Base-by-base conservation (phyloP, 2,329 filamentous ascomycete genomes). In the Apiospora marii region DNA sequence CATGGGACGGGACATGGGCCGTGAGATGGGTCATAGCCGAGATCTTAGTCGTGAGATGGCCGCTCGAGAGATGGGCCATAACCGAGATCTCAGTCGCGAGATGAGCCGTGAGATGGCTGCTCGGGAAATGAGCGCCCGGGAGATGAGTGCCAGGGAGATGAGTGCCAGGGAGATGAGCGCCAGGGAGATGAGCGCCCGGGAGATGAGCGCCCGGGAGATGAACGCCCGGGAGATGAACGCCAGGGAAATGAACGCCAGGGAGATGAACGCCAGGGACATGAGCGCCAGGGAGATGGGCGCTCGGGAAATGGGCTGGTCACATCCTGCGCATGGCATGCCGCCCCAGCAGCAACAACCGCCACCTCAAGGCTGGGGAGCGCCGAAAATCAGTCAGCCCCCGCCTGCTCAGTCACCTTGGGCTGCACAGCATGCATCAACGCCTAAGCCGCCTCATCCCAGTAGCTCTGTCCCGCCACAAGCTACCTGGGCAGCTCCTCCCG, bases 321-420 rank as follows among this genome's bases (percentile, higher is more conserved):
- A 76, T 74, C 75, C 76, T 68, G 74, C 76, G 19, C 79, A 81
- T 69, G 72, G 77, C n/a, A 75, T 80, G 19, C 74, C 74, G 22
- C 80, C 79, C 68, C 70, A 75, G 19, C 73, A 71, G 34, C 73
- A 71, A 16, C 68, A 74, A 14, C 70, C 74, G 41, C 71, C 74
- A 49, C 79, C 69, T 70, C 78, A 70, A 77, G 70, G 78, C 72
- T 79, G 83, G 84, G 53, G 53, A 14, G 79, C 79, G 27, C 80
- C 81, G 1, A 83, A 83, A 72, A 75, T 79, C 16, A 77, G 78
- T 6, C 82, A 83, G 70, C 78, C 80, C 12, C 80, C 78, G 24
- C 81, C 81, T 70, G 75, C 81, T 19, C 82, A 82, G 73, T 82
- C 82, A 12, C 78, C 81, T 12, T 84, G 83, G 83, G 82, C 79